Conservation (phyloP, 2,329 filamentous ascomycete genomes). For the Colletotrichum spinosum region DNA sequence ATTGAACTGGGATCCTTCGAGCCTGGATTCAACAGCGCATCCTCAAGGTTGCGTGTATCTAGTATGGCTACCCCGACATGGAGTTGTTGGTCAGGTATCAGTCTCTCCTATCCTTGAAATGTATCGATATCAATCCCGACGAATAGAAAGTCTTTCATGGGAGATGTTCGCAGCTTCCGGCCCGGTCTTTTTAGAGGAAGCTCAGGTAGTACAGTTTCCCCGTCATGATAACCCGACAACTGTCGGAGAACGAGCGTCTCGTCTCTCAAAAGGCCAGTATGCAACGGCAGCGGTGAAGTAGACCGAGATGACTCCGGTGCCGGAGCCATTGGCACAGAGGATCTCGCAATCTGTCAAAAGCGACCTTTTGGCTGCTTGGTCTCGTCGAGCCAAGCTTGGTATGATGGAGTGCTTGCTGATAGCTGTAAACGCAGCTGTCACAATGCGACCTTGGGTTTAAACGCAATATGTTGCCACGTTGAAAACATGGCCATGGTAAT, state of each 20-base stretch:
- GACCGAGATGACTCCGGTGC: background rate
- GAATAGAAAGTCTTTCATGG: constrained; percentile 27
- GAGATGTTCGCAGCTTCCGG: constrained; percentile 12
- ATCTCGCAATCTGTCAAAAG: too few relatives aligned
- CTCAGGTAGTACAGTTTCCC: background rate
- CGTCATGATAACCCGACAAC: constrained; percentile 23
- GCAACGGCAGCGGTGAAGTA: constrained; percentile 9
- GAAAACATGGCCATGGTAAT: too few relatives aligned
- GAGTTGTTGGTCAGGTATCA: constrained; percentile 27
- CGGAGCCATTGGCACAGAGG: background rate
- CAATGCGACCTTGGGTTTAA: too few relatives aligned
- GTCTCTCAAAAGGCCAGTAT: constrained; percentile 33
- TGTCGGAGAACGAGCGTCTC: constrained; percentile 26
- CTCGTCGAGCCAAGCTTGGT: too few relatives aligned
- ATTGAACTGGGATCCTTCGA: background rate
- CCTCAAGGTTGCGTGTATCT: constrained; percentile 20
- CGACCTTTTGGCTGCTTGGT: too few relatives aligned
- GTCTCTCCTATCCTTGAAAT: constrained; percentile 25
- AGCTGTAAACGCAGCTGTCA: too few relatives aligned
- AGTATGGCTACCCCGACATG: constrained; percentile 27
- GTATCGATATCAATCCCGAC: constrained; percentile 34
- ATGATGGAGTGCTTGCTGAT: too few relatives aligned
- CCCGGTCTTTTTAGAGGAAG: constrained; percentile 3
- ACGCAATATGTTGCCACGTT: too few relatives aligned
- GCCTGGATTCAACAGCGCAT: background rate